These are phyloP conservation scores for Lachancea kluyveri DNA, from an alignment of 805 yeast genomes.

Conservation along the genomic window DNA sequence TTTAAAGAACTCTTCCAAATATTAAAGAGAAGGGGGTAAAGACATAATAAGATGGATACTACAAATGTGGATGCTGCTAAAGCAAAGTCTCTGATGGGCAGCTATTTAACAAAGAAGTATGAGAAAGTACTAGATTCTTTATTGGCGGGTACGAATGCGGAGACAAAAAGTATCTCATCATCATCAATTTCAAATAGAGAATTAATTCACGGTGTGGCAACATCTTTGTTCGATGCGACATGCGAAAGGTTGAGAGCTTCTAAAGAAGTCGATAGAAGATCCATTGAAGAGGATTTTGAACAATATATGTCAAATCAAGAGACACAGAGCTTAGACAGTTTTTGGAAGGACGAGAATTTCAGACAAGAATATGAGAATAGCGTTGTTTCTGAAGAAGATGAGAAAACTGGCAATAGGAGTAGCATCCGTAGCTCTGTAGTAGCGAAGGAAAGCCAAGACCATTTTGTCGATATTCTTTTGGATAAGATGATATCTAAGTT, in stretches of 20 bases:
- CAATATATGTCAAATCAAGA: constrained; percentile 11
- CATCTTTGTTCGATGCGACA: constrained; percentile 40
- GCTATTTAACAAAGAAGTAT: constrained; percentile 21
- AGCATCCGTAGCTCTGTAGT: neutral
- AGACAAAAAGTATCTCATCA: constrained; percentile 5
- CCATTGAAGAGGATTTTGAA: constrained; percentile 11
- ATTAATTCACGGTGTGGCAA: constrained; percentile 35
- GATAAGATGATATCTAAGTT: constrained; percentile 47
- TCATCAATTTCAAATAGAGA: constrained; percentile 21
- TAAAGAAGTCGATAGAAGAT: constrained; percentile 10
- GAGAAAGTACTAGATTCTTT: constrained; percentile 21
- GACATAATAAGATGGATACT: constrained; percentile 1
- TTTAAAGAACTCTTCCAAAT: no score
- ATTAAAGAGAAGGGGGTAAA: no score
- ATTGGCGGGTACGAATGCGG: constrained; percentile 12
- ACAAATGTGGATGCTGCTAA: no score
- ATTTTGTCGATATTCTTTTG: constrained; percentile 53
- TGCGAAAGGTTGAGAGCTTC: constrained; percentile 31
- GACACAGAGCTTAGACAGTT: constrained; percentile 23
- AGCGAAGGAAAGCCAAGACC: constrained; percentile 27
- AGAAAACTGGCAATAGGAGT: neutral
- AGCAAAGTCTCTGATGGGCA: constrained; percentile 16
- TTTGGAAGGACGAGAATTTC: constrained; percentile 22
- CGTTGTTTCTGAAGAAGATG: constrained; percentile 9
- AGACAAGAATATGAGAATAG: constrained; percentile 15